Conservation (phyloP, 257 asterid genomes). For the Dorcoceras hygrometricum region DNA sequence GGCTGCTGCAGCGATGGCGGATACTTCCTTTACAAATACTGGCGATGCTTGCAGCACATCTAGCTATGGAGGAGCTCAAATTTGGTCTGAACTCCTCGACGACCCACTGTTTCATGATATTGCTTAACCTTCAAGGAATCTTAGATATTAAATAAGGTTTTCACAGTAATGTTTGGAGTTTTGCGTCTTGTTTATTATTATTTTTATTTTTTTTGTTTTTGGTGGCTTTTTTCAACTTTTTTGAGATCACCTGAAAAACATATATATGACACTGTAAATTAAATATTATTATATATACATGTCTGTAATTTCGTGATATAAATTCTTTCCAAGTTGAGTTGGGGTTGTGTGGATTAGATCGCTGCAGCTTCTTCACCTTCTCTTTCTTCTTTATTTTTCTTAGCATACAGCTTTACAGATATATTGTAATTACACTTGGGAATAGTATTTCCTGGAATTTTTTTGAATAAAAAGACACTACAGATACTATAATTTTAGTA, state of each 20-base stretch:
- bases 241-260: constrained; percentile 1
- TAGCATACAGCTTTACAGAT: too few species aligned
- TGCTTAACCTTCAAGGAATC: constrained; percentile 23
- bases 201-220: too few species aligned
- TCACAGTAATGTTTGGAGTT: constrained; percentile 29
- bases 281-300: constrained; percentile 16
- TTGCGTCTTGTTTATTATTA: constrained; percentile 21
- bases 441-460: too few species aligned
- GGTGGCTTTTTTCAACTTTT: background rate
- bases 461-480: too few species aligned
- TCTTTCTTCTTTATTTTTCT: too few species aligned
- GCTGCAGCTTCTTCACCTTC: too few species aligned
- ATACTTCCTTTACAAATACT: constrained; percentile 25
- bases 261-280: constrained; percentile 20
- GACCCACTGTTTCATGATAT: constrained; percentile 62
- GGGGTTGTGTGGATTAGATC: too few species aligned
- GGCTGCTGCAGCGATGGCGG: constrained; percentile 25
- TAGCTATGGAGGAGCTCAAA: constrained; percentile 52
- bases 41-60: constrained; percentile 47
- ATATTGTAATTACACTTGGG: background rate
- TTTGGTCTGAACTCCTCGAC: constrained; percentile 71
- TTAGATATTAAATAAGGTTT: background rate
- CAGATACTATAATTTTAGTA: too few species aligned
- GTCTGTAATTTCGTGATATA: background rate
- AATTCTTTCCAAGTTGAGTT: background rate